Base-by-base conservation (phyloP, 139 green algal genomes). In the Auxenochlorella pyrenoidosa region DNA sequence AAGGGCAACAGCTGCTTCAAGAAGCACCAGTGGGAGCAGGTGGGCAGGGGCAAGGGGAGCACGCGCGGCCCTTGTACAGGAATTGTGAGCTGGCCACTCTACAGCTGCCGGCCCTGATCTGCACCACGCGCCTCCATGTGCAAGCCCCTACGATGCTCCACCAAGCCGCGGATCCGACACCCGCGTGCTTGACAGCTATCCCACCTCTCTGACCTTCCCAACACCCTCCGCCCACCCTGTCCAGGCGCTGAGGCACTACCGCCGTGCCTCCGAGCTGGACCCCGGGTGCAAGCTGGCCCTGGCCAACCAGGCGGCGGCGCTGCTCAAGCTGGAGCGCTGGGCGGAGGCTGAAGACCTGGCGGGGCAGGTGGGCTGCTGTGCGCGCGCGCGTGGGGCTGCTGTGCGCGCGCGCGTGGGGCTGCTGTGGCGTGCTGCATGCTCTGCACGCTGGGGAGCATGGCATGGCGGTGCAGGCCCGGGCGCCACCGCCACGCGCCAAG, bases 271-370 rank as follows among this genome's bases (percentile, higher is more conserved):
- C 1, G 24, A 59, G 41, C 59, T 84, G 75, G 75, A 77, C 58
- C 84, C 43, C 32, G 6, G 32, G 24, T 79, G 76, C 73, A 66
- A 65, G 59, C 32, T 76, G 59, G 58, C 84, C 8, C 40, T 68
- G n/a, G 38, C 51, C 44, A 87, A 87, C 72, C 22, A 59, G 36
- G 83, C 70, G 2, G 72, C 83, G 0, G 36, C 75, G 22, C 84
- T 88, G 73, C 84, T 88, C 12, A 82, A 88, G 84, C 84, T 88
- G 40, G 28, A 65, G 58, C 59, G 63, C 40, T 83, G 75, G 75
- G 51, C 38, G 18, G 84, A 76, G 3, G 84, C 84, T 1, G 22
- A 5, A 2, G 60, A 40, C 4, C 40, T 32, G 21, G 82, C 82
- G 0, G 24, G 18, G 0, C 66, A 80, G 68, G 82, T 68, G 68